phyloP scores from a whole-genome alignment of 495 filamentous ascomycete species.

The Hypoxylon trugodes region DNA sequence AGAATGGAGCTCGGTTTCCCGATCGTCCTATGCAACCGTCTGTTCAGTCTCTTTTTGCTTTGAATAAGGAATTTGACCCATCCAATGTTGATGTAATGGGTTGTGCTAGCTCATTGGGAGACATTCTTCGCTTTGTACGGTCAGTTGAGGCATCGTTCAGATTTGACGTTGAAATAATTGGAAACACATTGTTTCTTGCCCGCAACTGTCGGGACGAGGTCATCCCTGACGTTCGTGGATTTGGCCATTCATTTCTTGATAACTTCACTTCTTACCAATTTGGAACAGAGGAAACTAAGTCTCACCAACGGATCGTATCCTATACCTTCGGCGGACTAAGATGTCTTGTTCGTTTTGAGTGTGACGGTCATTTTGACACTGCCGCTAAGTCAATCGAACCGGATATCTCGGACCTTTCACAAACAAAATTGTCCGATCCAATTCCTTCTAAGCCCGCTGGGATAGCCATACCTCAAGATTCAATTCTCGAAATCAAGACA shows the following conservation, averaged over 20 bases:
- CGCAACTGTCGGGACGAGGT: slow-evolving; percentile 62
- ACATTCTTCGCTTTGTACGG: slow-evolving; percentile 61
- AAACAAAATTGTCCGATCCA: neutral
- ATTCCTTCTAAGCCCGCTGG: slow-evolving; percentile 35
- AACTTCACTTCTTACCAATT: slow-evolving; percentile 67
- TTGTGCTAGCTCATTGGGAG: slow-evolving; percentile 68
- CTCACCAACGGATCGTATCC: slow-evolving; percentile 68
- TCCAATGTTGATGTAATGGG: slow-evolving; percentile 66
- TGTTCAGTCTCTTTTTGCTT: slow-evolving; percentile 52
- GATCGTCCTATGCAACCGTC: slow-evolving; percentile 66
- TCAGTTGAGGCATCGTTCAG: slow-evolving; percentile 58
- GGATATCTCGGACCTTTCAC: neutral
- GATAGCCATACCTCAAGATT: slow-evolving; percentile 51
- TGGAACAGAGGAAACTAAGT: slow-evolving; percentile 59
- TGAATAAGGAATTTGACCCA: slow-evolving; percentile 37
- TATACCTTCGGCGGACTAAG: slow-evolving; percentile 66
- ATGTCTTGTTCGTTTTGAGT: slow-evolving; percentile 66
- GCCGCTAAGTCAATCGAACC: neutral
- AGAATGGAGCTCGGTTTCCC: slow-evolving; percentile 67
- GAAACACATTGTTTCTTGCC: slow-evolving; percentile 68
- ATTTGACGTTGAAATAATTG: slow-evolving; percentile 66
- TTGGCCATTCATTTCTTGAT: slow-evolving; percentile 71
- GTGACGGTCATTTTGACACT: slow-evolving; percentile 63
- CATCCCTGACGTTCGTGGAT: slow-evolving; percentile 64
- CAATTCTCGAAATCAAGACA: slow-evolving; percentile 75